Base-by-base conservation (phyloP, 352 stramenopile species). In the Phytopythium cucurbitacearum region DNA sequence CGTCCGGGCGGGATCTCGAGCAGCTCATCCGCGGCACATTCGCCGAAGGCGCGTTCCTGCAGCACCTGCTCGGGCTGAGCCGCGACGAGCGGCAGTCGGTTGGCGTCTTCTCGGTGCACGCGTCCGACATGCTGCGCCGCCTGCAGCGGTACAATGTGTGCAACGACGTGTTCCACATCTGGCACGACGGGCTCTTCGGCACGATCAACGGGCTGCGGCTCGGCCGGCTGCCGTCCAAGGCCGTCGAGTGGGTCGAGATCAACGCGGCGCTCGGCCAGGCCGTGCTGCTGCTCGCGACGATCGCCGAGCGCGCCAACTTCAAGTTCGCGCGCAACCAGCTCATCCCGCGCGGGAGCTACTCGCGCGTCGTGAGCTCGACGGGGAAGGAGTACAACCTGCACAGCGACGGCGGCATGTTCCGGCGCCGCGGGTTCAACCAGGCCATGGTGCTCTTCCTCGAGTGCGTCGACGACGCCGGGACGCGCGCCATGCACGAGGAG, bases 91-190 rank as follows among this genome's bases (percentile, higher is more conserved):
- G 80, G 3, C 75, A 91, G 37, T 89, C 74, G 0, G 81, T 92
- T 9, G 64, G 73, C 37, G 77, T 91, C 3, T 92, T 91, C 44
- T 80, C 75, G 8, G 78, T 89, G 7, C 80, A 92, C 59, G 77
- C 78, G n/a, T 90, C 78, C 15, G 83, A 94, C 40, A 78, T 92
- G 70, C 59, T 94, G 42, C 76, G 81, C 3, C 74, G 80, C 9
- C 60, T 94, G 28, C 81, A 92, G 65, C 76, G 84, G 15, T 92
- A 94, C 61, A 92, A 95, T 46, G 84, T 95, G 5, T 87, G 84
- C 63, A 97, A 96, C 53, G 89, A 96, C 48, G 81, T 91, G 9
- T 97, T 97, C 48, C 87, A 93, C 61, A 95, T 96, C 48, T 97
- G 89, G 89, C 89, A 96, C 65, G 84, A 94, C 46, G 87, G 87